Base-by-base conservation (phyloP, 169 alveolate species). In the Babesia divergens region DNA sequence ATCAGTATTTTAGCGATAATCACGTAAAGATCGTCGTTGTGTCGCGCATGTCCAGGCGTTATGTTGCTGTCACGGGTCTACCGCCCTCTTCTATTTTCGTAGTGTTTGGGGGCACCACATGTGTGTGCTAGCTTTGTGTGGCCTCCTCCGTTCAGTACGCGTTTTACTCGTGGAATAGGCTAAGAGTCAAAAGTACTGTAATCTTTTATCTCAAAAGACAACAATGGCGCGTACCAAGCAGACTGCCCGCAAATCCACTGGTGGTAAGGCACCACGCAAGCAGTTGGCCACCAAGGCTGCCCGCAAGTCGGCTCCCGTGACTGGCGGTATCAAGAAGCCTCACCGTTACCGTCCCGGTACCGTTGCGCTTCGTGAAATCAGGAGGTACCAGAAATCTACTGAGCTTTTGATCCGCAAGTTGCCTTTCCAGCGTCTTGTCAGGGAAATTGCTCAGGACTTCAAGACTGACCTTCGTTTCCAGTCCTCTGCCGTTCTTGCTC, bases 381-480 rank as follows among this genome's bases (percentile, higher is more conserved):
- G 99, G 88, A 96, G 97, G 89, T 97, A 93, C 89, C 98, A 97
- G 84, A 96, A 96, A 77, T 90, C 97, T 65, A 96, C 99, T 68
- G 99, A 96, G 53, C 95, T 96, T 59, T 93, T 97, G 82, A 95
- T 97, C 89, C 90, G 99, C 88, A 96, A 96, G 94, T 90, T 97
- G 76, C 99, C 99, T 56, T 97, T 97, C 96, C 98, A 97, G 89
- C 94, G 99, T 83, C 91, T 97, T 65, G 99, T 96, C 31, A 90
- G 99, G 86, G 99, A 97, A 84, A 94, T 97, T 70, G 98, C 98
- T 68, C 94, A 92, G 71, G 99, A 95, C 79, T 96, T 94, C 94
- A 97, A 97, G 94, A 94, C 98, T 44, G 99, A 98, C 83, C 89
- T 98, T 81, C 92, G 99, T 84, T 98, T 98, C 95, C 98, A 98